Evolutionary conservation across 176 grass and related monocot species (phyloP).

Genomic region (Chrysopogon serrulatus): DNA sequence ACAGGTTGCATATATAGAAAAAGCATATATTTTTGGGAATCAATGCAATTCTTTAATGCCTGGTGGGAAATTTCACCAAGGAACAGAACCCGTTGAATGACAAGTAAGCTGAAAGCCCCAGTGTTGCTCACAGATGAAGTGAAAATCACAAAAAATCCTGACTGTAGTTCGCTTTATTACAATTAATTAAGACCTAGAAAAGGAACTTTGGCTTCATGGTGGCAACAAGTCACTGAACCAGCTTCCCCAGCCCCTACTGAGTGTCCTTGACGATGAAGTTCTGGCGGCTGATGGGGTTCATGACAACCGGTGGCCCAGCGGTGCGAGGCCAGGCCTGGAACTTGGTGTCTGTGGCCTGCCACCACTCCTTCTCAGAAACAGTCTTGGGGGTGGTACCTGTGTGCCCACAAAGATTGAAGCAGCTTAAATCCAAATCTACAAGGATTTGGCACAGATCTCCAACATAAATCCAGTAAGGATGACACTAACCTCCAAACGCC

Average conservation of each 20-base stretch:
- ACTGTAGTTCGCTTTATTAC: conserved; percentile 20
- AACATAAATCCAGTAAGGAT: background rate
- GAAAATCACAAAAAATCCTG: background rate
- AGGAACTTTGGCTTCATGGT: conserved; percentile 19
- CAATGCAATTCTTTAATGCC: conserved; percentile 23
- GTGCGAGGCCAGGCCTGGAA: conserved; percentile 95
- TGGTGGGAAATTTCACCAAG: conserved; percentile 1
- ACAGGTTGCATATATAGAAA: background rate
- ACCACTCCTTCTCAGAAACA: conserved; percentile 79
- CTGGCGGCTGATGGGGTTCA: conserved; percentile 96
- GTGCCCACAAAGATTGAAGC: background rate
- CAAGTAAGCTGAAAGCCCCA: background rate
- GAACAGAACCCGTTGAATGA: background rate
- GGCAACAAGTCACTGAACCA: background rate
- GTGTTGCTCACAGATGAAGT: background rate
- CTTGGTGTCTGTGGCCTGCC: conserved; percentile 59
- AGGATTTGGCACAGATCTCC: background rate
- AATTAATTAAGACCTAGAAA: conserved; percentile 2
- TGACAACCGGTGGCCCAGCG: conserved; percentile 77
- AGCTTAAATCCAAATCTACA: background rate
- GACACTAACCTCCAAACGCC: conserved; percentile 53
- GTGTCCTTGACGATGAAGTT: conserved; percentile 77
- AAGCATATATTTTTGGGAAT: background rate
- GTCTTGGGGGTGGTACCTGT: conserved; percentile 48
- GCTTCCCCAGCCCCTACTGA: conserved; percentile 4